These are phyloP conservation scores for Massarina eburnea DNA, from an alignment of 2,329 filamentous ascomycete species.

Conservation along the genomic window DNA sequence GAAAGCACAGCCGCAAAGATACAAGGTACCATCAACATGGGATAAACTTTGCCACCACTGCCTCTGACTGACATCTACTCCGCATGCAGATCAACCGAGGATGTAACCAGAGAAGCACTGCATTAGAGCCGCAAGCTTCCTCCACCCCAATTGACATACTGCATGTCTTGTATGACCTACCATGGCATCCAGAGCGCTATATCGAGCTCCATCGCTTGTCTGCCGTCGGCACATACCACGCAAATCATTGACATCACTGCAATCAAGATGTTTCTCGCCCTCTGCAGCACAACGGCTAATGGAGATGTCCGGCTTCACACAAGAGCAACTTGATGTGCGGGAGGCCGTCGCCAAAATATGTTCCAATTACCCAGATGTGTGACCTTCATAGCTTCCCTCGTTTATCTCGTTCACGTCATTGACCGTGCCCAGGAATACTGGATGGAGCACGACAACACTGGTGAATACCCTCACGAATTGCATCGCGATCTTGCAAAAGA, in stretches of 20 bases:
- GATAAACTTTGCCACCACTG: too few relatives aligned
- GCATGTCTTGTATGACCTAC: neutral
- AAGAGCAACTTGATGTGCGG: constrained; percentile 70
- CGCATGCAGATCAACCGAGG: neutral
- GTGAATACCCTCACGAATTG: constrained; percentile 72
- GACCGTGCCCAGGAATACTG: constrained; percentile 64
- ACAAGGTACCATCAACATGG: too few relatives aligned
- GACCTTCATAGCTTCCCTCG: neutral
- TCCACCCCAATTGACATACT: neutral
- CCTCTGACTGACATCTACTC: too few relatives aligned
- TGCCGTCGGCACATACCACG: neutral
- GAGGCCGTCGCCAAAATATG: constrained; percentile 72
- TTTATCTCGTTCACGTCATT: neutral
- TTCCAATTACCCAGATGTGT: constrained; percentile 60
- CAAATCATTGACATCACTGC: neutral
- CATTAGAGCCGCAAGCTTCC: neutral
- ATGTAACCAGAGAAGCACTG: neutral
- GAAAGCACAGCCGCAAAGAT: too few relatives aligned
- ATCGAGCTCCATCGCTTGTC: neutral
- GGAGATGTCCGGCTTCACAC: constrained; percentile 70
- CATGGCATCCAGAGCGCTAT: neutral
- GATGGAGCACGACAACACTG: constrained; percentile 70
- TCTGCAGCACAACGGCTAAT: constrained; percentile 53
- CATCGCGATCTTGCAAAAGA: constrained; percentile 72
- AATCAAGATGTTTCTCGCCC: constrained; percentile 32